These are phyloP conservation scores for Pseudogymnoascus sp. DNA, from an alignment of 2,329 filamentous ascomycete species.

Conservation along the genomic window DNA sequence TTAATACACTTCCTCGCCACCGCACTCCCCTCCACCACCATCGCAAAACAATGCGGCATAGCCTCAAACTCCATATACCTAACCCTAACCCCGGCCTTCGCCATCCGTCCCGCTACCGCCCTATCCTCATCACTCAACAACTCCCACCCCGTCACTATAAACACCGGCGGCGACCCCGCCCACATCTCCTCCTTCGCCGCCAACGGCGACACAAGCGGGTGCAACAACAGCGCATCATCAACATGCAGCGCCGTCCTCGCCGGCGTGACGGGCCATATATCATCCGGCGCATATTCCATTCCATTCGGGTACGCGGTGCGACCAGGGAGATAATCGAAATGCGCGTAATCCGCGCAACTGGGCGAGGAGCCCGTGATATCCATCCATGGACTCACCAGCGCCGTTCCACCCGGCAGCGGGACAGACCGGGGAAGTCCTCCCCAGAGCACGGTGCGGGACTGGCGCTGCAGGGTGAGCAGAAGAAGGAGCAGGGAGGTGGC, in stretches of 20 bases:
- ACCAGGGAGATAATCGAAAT: conserved; percentile 57
- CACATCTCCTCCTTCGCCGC: conserved; percentile 43
- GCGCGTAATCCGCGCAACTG: conserved; percentile 41
- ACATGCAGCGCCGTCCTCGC: conserved; percentile 47
- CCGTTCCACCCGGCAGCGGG: conserved; percentile 58
- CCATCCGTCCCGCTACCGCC: conserved; percentile 50
- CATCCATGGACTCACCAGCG: conserved; percentile 60
- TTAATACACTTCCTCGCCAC: conserved; percentile 45
- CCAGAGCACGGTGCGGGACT: conserved; percentile 45
- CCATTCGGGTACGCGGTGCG: conserved; percentile 26
- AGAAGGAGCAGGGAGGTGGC: conserved; percentile 58
- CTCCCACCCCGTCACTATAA: conserved; percentile 63
- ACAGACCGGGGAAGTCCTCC: conserved; percentile 49
- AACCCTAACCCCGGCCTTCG: conserved; percentile 49
- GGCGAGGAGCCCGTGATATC: conserved; percentile 60
- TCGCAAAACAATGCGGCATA: conserved; percentile 70
- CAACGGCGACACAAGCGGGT: conserved; percentile 62
- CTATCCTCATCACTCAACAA: conserved; percentile 60
- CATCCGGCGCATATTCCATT: conserved; percentile 38
- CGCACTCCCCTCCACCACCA: conserved; percentile 42
- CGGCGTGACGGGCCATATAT: conserved; percentile 48
- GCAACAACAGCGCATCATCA: conserved; percentile 45
- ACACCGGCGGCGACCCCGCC: conserved; percentile 56
- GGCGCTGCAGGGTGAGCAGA: conserved; percentile 52
- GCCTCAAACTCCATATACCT: conserved; percentile 67